A percentile compares a stretch with the other conserved stretches of the same genome.
Evolutionary conservation across 78 protist species (phyloP).

Genomic region (Tieghemostelium lacteum): DNA sequence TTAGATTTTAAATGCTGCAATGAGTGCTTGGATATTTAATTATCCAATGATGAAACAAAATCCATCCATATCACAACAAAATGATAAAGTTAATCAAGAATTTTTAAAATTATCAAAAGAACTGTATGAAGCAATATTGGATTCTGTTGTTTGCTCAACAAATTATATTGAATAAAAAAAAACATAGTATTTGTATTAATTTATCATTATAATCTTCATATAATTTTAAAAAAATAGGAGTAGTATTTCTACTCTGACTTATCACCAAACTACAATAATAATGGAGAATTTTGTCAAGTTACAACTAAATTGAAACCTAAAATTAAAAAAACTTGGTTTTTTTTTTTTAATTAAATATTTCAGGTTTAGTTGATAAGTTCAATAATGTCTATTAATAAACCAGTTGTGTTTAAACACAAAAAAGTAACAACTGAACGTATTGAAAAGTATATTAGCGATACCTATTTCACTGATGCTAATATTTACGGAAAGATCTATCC

Average conservation of each 20-base stretch:
- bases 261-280: too few species aligned
- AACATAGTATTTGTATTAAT: too few species aligned
- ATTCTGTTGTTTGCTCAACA: constrained; percentile 46
- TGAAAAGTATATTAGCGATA: constrained; percentile 69
- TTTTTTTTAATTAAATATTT: too few species aligned
- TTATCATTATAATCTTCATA: too few species aligned
- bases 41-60: background rate
- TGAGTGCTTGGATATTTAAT: constrained; percentile 44
- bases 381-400: background rate
- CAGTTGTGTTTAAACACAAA: background rate
- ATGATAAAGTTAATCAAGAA: constrained; percentile 49
- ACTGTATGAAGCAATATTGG: constrained; percentile 55
- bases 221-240: too few species aligned
- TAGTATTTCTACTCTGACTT: too few species aligned
- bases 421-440: constrained; percentile 60
- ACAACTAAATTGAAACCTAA: too few species aligned
- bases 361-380: background rate
- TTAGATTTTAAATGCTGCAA: constrained; percentile 55
- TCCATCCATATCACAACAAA: too few species aligned
- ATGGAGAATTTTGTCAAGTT: too few species aligned
- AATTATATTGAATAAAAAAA: constrained; percentile 32
- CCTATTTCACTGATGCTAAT: constrained; percentile 68
- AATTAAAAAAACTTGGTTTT: too few species aligned
- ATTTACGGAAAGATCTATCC: constrained; percentile 25
- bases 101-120: constrained; percentile 21